Evolutionary conservation across 306 rosid genomes (phyloP), one percentile per base, ranked within the genome.

Genomic region (Rosa multiflora): DNA sequence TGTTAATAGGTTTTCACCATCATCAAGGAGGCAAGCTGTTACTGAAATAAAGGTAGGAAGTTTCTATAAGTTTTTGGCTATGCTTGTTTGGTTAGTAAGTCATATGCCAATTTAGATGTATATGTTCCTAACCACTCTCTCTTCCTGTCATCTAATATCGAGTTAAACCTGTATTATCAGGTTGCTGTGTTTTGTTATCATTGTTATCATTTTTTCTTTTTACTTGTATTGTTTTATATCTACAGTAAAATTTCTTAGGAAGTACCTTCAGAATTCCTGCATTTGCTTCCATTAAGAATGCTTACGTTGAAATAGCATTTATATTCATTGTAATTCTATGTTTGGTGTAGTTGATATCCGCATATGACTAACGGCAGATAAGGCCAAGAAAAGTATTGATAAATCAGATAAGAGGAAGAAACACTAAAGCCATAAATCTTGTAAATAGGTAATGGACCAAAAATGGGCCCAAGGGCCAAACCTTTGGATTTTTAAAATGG

Each of bases 41-140:
- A 83, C 71, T 82, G 98, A 96, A 74, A 96, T 96, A 89, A 96
- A 96, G 99, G 99, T 96, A 93, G 78, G 82, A 85, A 83, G 88
- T 82, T 91, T 93, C 91, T 83, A 8, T 63, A 18, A 76, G 72
- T 76, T 61, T 52, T 61, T 75, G 58, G 55, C n/a, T 75, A 26
- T 61, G 52, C n/a, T 23, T 43, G 10, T 42, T 74, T 74, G 40
- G 20, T 58, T 23, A 75, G 40, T 43, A 14, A 42, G 29, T 39
- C 72, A 67, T 42, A 56, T 52, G 49, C 64, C 72, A 32, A 51
- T 39, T 74, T 78, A 74, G 75, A 76, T 72, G 80, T 71, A 32
- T 62, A 10, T 67, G 79, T 64, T 72, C 44, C 76, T 15, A 13
- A 67, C 59, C 55, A 39, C 21, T 61, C 35, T 74, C 64, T 26